Evolutionary conservation across 306 rosid species (phyloP).

Genomic region (Cicer bijugum): DNA sequence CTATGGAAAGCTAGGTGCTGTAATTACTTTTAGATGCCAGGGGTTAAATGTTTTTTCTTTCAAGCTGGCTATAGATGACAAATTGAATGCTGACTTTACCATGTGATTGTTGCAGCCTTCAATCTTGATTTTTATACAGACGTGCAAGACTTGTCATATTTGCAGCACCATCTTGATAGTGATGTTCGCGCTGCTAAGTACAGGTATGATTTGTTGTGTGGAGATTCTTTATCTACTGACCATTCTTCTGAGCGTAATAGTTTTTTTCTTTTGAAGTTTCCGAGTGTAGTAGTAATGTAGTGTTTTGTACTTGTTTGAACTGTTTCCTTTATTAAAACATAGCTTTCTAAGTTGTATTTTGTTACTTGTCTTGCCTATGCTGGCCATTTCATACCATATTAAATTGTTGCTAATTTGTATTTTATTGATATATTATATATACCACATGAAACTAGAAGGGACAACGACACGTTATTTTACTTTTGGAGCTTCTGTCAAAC

Average conservation of each 20-base stretch:
- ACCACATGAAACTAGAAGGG: slow-evolving; percentile 20
- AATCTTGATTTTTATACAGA: slow-evolving; percentile 94
- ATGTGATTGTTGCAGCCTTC: slow-evolving; percentile 64
- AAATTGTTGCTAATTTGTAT: slow-evolving; percentile 1
- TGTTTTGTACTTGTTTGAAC: slow-evolving; percentile 15
- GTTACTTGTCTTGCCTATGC: slow-evolving; percentile 34
- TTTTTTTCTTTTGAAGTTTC: slow-evolving; percentile 2
- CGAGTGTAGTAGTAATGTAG: slow-evolving; percentile 8
- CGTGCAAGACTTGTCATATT: slow-evolving; percentile 85
- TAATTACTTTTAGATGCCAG: slow-evolving; percentile 26
- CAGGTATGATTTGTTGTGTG: slow-evolving; percentile 60
- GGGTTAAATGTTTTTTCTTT: slow-evolving; percentile 20
- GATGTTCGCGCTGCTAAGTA: slow-evolving; percentile 86
- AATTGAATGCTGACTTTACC: slow-evolving; percentile 42
- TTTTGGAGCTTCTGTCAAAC: slow-evolving; percentile 14
- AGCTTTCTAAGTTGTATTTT: slow-evolving; percentile 13
- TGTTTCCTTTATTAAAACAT: slow-evolving; percentile 35
- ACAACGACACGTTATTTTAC: background rate
- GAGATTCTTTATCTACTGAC: slow-evolving; percentile 34
- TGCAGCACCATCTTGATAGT: slow-evolving; percentile 75
- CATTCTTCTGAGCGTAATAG: slow-evolving; percentile 30
- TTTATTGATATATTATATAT: slow-evolving; percentile 13
- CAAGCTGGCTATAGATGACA: slow-evolving; percentile 33
- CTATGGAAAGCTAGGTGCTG: slow-evolving; percentile 84
- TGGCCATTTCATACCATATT: slow-evolving; percentile 14